These are phyloP conservation scores for Neolentinus lepideus DNA, from an alignment of 1,284 basidiomycete genomes.

Conservation along the genomic window DNA sequence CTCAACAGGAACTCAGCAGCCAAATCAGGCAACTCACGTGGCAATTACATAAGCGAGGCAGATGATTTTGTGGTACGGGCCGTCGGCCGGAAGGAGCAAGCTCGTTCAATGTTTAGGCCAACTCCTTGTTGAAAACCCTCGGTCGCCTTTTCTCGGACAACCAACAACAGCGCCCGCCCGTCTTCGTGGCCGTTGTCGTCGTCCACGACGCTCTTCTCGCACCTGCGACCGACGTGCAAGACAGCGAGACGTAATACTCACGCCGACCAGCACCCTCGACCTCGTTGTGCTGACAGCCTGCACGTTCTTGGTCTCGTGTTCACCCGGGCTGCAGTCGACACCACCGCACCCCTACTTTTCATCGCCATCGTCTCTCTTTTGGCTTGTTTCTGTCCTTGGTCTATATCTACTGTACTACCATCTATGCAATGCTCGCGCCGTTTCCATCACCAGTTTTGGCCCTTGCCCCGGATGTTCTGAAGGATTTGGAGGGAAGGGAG, in stretches of 20 bases:
- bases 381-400: not conserved
- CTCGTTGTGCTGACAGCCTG: not conserved
- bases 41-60: not conserved
- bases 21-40: not conserved
- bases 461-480: conserved; percentile 54
- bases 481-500: conserved; percentile 58
- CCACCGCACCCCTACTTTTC: not conserved
- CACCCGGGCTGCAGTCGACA: not conserved
- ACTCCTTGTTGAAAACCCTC: not conserved
- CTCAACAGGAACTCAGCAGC: not conserved
- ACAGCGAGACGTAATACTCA: not conserved
- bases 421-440: conserved; percentile 34
- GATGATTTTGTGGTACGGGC: not conserved
- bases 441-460: conserved; percentile 58
- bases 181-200: not conserved
- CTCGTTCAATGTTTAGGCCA: not conserved
- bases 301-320: not conserved
- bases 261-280: not conserved
- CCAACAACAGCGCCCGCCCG: too few relatives aligned
- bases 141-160: not conserved
- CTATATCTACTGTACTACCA: not conserved
- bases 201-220: not conserved
- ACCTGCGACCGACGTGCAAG: too few relatives aligned
- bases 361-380: not conserved
- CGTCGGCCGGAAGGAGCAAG: not conserved